Conservation (phyloP, 1,284 basidiomycete genomes). For the Volvariella volvacea region DNA sequence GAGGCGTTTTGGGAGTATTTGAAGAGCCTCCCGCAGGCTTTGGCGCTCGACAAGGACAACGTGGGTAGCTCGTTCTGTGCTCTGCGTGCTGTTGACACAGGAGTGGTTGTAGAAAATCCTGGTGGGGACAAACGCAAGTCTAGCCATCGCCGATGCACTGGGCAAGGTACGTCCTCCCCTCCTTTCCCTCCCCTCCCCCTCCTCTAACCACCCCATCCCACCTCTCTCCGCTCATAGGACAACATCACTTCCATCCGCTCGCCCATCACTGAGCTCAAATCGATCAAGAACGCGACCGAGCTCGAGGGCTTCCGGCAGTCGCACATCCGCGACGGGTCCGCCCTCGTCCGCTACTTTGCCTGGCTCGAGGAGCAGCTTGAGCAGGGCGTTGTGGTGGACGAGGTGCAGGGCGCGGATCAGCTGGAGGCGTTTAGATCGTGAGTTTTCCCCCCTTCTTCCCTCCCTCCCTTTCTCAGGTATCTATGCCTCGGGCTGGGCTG, state of each 20-base stretch:
- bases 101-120: slow-evolving; percentile 54
- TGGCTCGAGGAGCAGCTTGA: slow-evolving; percentile 88
- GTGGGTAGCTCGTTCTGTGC: slow-evolving; percentile 22
- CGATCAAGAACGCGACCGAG: slow-evolving; percentile 86
- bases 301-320: slow-evolving; percentile 85
- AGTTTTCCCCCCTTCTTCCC: slow-evolving; percentile 21
- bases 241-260: slow-evolving; percentile 62
- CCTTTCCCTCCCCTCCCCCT: slow-evolving; percentile 2
- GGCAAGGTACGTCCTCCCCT: slow-evolving; percentile 42
- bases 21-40: slow-evolving; percentile 40
- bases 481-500: neutral
- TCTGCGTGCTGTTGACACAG: too few relatives aligned
- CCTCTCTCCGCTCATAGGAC: slow-evolving; percentile 25
- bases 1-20: slow-evolving; percentile 59
- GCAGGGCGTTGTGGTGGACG: slow-evolving; percentile 61
- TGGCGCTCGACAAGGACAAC: slow-evolving; percentile 36
- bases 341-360: slow-evolving; percentile 83
- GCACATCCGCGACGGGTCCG: slow-evolving; percentile 89
- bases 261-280: slow-evolving; percentile 78
- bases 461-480: neutral
- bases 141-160: slow-evolving; percentile 74
- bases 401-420: slow-evolving; percentile 77
- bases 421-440: slow-evolving; percentile 79
- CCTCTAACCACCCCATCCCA: neutral
- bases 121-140: slow-evolving; percentile 66